A percentile compares a stretch with the other conserved stretches of the same genome.
phyloP scores from a whole-genome alignment of 208 protist species.

The Leishmania martiniquensis region DNA sequence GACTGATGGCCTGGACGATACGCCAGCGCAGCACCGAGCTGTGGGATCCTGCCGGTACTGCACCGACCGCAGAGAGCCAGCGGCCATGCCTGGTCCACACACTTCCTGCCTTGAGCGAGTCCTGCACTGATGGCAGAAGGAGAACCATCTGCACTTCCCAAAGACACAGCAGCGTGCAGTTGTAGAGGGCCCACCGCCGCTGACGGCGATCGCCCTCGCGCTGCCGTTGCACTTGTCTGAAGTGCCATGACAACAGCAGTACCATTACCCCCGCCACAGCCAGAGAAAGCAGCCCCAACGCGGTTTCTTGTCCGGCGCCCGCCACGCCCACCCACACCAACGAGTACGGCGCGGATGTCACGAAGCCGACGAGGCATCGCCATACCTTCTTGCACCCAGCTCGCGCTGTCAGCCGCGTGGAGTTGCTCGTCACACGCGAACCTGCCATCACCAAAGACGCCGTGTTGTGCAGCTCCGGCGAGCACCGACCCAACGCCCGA shows the following conservation, averaged over 20 bases:
- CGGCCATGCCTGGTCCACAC: neutral
- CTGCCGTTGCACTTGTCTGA: neutral
- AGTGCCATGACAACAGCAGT: neutral
- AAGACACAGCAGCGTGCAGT: conserved; percentile 8
- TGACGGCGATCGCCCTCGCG: neutral
- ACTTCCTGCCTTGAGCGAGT: neutral
- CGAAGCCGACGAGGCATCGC: neutral
- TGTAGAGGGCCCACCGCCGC: conserved; percentile 18
- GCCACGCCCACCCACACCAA: conserved; percentile 10
- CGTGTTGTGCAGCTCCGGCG: neutral
- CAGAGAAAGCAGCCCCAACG: conserved; percentile 16
- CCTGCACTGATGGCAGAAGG: conserved; percentile 5
- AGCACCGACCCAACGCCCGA: neutral
- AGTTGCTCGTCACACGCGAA: neutral
- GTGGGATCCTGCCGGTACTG: neutral
- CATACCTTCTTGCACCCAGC: neutral
- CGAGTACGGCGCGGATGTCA: conserved; percentile 23
- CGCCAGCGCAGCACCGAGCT: neutral
- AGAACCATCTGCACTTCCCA: conserved; percentile 19
- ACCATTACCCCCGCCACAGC: conserved; percentile 11
- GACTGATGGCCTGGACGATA: conserved; percentile 9
- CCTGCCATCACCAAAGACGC: neutral
- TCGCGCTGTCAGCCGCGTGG: neutral
- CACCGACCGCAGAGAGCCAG: conserved; percentile 13
- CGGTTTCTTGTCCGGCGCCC: conserved; percentile 17